Percentiles rank a stretch among this genome's conserved stretches.
phyloP scores from a whole-genome alignment of 441 rosid genomes.

The Populus trichocarpa region DNA sequence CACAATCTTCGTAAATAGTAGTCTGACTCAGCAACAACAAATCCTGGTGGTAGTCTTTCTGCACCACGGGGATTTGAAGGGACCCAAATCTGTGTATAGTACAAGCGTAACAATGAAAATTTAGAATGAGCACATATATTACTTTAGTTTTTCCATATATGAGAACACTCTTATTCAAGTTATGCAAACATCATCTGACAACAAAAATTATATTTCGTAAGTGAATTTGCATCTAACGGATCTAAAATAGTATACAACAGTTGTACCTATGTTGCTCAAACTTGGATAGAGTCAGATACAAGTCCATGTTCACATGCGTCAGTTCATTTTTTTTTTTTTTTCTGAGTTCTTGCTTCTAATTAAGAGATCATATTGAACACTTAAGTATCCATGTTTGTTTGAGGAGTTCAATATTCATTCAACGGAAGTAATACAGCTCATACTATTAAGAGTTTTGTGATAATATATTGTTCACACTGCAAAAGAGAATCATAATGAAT shows the following conservation, averaged over 20 bases:
- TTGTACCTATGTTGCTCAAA: background rate
- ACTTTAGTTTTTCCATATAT: background rate
- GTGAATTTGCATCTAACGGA: background rate
- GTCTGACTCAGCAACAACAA: constrained; percentile 81
- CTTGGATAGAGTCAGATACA: background rate
- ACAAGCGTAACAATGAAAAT: background rate
- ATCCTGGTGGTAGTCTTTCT: constrained; percentile 84
- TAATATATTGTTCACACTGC: background rate
- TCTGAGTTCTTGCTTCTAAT: background rate
- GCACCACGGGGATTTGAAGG: constrained; percentile 97
- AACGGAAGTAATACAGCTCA: background rate
- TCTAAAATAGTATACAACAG: background rate
- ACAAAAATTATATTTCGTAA: background rate
- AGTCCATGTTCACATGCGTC: background rate
- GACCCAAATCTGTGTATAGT: constrained; percentile 72
- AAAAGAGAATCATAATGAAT: background rate
- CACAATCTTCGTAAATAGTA: constrained; percentile 80
- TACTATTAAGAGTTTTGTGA: background rate
- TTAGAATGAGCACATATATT: background rate
- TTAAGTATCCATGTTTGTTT: background rate
- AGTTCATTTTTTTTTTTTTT: background rate
- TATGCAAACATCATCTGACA: background rate
- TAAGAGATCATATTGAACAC: background rate
- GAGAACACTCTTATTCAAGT: background rate
- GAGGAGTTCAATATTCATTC: background rate